Evolutionary conservation across 1,284 basidiomycete species (phyloP), one percentile per base, ranked within the genome.

Genomic region (Heterobasidion parviporum): DNA sequence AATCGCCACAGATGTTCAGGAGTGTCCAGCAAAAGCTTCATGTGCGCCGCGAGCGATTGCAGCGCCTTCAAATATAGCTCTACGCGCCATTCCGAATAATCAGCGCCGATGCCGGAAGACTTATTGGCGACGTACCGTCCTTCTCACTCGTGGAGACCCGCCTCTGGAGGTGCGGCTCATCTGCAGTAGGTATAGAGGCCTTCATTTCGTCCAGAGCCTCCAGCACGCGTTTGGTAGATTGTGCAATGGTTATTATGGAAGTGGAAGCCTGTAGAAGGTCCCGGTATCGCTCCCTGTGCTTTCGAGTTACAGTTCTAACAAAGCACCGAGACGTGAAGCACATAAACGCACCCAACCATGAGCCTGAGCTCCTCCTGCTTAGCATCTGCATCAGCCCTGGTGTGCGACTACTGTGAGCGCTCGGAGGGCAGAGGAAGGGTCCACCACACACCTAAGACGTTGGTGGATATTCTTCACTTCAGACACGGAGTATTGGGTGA

Each of bases 321-420:
- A 36, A 51, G 57, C 56, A 26, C 45, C 41, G 33, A 50, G 6
- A 48, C 48, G 50, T 5, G n/a, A 46, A 53, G 44, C 16, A 60
- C 41, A 26, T 53, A 26, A 57, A 85, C 92, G 79, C 72, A 95
- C 92, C 92, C 94, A 69, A 98, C 94, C 94, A 96, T 98, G 33
- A 90, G 78, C 61, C 94, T 78, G 48, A 97, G 79, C 68, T 98
- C 94, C 64, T 93, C 89, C 66, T 93, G 90, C 70, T 96, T 96
- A 53, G 86, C 87, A 66, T 93, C 83, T 2, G 93, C 93, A 69
- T 94, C 90, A n/a, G 79, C 74, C 69, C 91, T 92, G 9, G 36
- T 56, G 33, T 52, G 50, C 38, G 57, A 32, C 47, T 20, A 52
- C 50, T 45, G 12, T 54, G 49, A 50, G 14, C 48, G 52, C n/a